phyloP scores from a whole-genome alignment of 2,329 filamentous ascomycete genomes.

The Arthrobotrys entomopaga region DNA sequence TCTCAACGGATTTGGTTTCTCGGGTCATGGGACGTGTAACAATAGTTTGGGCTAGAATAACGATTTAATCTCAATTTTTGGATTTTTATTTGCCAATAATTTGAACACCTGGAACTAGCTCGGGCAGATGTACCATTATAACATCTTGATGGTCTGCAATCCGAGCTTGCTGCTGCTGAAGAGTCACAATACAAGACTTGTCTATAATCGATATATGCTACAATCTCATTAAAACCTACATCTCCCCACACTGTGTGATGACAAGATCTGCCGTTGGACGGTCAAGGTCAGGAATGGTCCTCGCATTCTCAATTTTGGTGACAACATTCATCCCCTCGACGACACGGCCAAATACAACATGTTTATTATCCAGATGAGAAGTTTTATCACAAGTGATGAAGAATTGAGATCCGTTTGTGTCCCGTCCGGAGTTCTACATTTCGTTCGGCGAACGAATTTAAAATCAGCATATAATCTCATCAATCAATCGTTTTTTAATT shows the following conservation, averaged over 20 bases:
- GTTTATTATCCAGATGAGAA: slow-evolving; percentile 88
- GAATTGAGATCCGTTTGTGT: slow-evolving; percentile 96
- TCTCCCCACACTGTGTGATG: slow-evolving; percentile 89
- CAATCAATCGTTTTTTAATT: not conserved
- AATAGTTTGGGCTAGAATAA: slow-evolving; percentile 48
- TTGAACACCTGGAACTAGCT: no score
- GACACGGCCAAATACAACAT: slow-evolving; percentile 94
- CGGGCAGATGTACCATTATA: no score
- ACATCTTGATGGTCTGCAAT: no score
- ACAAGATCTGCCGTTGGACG: slow-evolving; percentile 85
- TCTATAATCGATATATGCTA: no score
- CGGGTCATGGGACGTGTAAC: slow-evolving; percentile 43
- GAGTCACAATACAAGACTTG: no score
- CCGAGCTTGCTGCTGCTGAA: no score
- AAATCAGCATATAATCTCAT: slow-evolving; percentile 7
- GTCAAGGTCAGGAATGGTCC: slow-evolving; percentile 83
- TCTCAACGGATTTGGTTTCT: slow-evolving; percentile 10
- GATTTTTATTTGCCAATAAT: not conserved
- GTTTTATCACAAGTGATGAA: slow-evolving; percentile 93
- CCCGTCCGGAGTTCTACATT: slow-evolving; percentile 83
- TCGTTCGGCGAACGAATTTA: not conserved
- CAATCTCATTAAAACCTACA: slow-evolving; percentile 67
- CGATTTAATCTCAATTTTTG: slow-evolving; percentile 34
- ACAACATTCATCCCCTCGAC: slow-evolving; percentile 90
- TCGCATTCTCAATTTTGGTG: slow-evolving; percentile 88